Base-by-base conservation (phyloP, 2,329 filamentous ascomycete genomes). In the Parafenestella ontariensis region DNA sequence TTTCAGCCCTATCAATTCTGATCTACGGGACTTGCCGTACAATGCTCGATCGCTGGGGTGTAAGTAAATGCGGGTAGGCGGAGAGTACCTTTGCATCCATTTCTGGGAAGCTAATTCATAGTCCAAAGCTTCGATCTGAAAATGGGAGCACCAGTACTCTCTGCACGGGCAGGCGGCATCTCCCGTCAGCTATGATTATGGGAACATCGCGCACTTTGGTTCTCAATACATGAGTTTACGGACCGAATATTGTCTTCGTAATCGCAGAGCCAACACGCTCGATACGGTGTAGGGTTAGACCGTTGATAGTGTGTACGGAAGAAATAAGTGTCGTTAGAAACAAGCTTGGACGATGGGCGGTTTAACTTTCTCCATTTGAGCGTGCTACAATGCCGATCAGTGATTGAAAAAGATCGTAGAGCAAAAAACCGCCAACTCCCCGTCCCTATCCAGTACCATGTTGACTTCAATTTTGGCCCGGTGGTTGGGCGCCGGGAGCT, bases 401-500 rank as follows among this genome's bases (percentile, higher is more conserved):
- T 34, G 6, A 34, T 5, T n/a, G 31, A 15, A 15, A 4, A 5
- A 34, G n/a, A 34, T 34, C 2, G 10, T 13, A n/a, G 8, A 6
- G 31, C 10, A 13, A 17, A 34, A 13, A 24, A 4, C 11, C 3
- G 37, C 18, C 21, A 15, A 15, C 34, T 37, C 3, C 10, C 24
- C 15, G 7, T 40, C 13, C 15, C 17, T 39, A 40, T 21, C 5
- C 4, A 21, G 10, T 23, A 9, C 21, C 20, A 15, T 11, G 3
- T 40, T 23, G 5, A 5, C 11, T 23, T 40, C 31, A 46, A 15
- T 39, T 54, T 23, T 37, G 31, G 2, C 46, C 46, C 31, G 48
- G 20, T 7, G 43, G 47, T 23, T 33, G 47, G 21, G 58, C 52
- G 8, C 54, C 55, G n/a, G 45, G 41, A n/a, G 46, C 41, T 31